Base-by-base conservation (phyloP, 1,284 basidiomycete species). In the Marasmius oreades region DNA sequence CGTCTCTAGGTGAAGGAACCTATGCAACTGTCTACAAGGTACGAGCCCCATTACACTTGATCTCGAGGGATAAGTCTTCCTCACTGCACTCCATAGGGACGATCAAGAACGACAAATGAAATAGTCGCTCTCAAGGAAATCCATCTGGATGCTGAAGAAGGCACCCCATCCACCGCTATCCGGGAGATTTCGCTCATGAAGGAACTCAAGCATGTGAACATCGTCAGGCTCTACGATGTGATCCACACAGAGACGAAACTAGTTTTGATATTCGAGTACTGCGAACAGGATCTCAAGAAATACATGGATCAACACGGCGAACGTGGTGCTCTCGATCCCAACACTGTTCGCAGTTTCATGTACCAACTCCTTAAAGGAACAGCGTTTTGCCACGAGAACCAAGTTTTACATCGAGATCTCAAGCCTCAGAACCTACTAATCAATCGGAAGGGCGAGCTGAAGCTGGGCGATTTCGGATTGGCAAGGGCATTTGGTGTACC, bases 261-360 rank as follows among this genome's bases (percentile, higher is more conserved):
- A 45, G 93, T 98, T 66, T 92, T 99, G 60, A 97, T 99, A 59
- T 98, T 99, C 70, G 97, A 99, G 73, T 99, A 88, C 70, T 97
- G 97, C 74, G 97, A 99, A 69, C 91, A 95, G 71, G 97, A 99
- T 73, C 80, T 99, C 55, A 99, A 99, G 75, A 95, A 95, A 70
- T 99, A 98, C 74, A 99, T 99, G 97, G 97, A 99, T 73, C 89
- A 93, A 34, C 90, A 98, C 64, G 97, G 97, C 52, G 93, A 98
- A 62, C 88, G 93, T 57, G 95, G 96, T 56, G 95, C 97, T 10
- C 84, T 99, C 44, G 93, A 96, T 56, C 92, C 94, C 1, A 81
- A 83, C 58, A 95, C 93, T n/a, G 95, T 98, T 61, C 89, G 94
- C 62, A 95, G 88, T 67, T 98, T 97, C 75, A 95, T 94, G 93